A percentile compares a stretch with the other conserved stretches of the same genome.
These are phyloP conservation scores for Apiotrichum veenhuisii DNA, from an alignment of 1,284 basidiomycete genomes.

Conservation along the genomic window DNA sequence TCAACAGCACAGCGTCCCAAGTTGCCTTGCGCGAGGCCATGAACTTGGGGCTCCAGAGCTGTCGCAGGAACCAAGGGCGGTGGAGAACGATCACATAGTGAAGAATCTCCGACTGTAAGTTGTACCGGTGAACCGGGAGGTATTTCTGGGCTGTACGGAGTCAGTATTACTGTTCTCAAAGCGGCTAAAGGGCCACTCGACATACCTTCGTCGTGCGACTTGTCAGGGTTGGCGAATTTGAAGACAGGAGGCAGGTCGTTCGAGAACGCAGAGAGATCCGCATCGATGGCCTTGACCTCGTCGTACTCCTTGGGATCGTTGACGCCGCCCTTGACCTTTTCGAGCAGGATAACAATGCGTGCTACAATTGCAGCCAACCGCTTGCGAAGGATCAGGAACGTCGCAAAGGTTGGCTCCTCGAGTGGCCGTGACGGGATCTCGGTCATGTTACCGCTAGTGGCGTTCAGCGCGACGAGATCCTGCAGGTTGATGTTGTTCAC, in stretches of 20 bases:
- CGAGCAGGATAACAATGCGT: slow-evolving; percentile 74
- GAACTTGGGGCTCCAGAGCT: slow-evolving; percentile 33
- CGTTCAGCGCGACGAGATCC: slow-evolving; percentile 38
- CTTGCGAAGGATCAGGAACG: slow-evolving; percentile 81
- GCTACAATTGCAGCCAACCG: slow-evolving; percentile 73
- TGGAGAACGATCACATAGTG: slow-evolving; percentile 47
- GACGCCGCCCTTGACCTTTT: slow-evolving; percentile 30
- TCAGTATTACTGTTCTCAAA: background rate
- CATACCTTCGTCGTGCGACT: slow-evolving; percentile 34
- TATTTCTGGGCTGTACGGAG: slow-evolving; percentile 30
- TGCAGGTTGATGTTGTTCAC: slow-evolving; percentile 79
- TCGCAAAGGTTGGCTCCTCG: slow-evolving; percentile 67
- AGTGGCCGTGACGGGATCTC: slow-evolving; percentile 33
- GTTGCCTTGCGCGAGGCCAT: slow-evolving; percentile 38
- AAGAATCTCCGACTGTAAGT: slow-evolving; percentile 47
- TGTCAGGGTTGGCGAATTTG: slow-evolving; percentile 31
- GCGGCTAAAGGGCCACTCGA: background rate
- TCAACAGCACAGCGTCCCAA: slow-evolving; percentile 42
- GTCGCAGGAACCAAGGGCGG: slow-evolving; percentile 46
- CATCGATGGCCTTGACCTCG: slow-evolving; percentile 76
- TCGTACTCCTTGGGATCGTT: slow-evolving; percentile 55
- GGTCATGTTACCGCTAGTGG: background rate
- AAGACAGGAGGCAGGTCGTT: slow-evolving; percentile 62
- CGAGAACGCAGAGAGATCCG: slow-evolving; percentile 74
- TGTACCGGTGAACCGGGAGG: slow-evolving; percentile 44